Evolutionary conservation across 163 green algal species (phyloP).

Genomic region (Coccomyxa subellipsoidea): DNA sequence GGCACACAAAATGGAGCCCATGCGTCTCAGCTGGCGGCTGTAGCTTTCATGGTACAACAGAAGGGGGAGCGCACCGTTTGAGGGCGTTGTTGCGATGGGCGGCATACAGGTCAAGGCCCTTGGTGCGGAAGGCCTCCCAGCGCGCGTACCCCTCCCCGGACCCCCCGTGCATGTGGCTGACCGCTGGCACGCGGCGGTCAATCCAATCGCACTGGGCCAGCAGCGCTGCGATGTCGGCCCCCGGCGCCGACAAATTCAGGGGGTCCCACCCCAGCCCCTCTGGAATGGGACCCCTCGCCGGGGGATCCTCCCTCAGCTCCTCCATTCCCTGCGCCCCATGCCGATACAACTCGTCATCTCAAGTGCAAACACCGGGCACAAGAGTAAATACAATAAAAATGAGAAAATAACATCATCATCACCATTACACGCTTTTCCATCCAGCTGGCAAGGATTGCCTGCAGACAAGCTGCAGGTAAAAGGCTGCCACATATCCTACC

Average conservation of each 20-base stretch:
- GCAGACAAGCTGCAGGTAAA: too few species aligned
- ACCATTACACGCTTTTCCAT: too few species aligned
- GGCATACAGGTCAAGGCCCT: constrained; percentile 26
- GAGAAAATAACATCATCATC: too few species aligned
- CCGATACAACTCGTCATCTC: too few species aligned
- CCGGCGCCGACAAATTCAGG: constrained; percentile 13
- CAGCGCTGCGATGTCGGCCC: constrained; percentile 9
- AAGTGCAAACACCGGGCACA: too few species aligned
- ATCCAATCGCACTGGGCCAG: constrained; percentile 6
- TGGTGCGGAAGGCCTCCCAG: constrained; percentile 22
- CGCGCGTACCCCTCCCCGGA: constrained; percentile 20
- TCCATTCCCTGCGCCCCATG: not conserved
- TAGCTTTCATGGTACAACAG: too few species aligned
- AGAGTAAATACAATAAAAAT: too few species aligned
- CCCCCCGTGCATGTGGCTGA: constrained; percentile 22
- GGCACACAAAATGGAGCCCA: too few species aligned
- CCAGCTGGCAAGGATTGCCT: too few species aligned
- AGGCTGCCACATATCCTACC: too few species aligned
- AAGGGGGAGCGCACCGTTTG: not conserved
- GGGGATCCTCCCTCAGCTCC: not conserved
- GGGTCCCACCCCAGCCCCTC: constrained; percentile 19
- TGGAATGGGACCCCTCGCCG: not conserved
- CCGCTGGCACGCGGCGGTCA: constrained; percentile 17
- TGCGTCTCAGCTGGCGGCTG: too few species aligned
- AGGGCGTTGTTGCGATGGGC: constrained; percentile 30